Evolutionary conservation across 768 basidiomycete genomes (phyloP).

Genomic region (Termitomyces sp.): DNA sequence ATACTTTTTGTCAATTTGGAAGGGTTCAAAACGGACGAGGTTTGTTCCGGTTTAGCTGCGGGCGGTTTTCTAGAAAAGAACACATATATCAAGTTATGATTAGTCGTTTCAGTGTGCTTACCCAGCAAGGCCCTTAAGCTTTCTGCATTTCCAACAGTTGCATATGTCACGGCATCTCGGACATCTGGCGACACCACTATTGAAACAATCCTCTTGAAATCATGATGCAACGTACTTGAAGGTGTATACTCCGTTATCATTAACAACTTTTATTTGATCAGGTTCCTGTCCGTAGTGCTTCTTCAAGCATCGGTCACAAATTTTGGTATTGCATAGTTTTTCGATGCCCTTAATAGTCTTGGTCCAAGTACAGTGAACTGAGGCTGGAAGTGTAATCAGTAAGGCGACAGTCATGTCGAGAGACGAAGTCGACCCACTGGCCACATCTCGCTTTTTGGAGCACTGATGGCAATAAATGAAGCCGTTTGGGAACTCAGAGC

Average conservation of each 20-base stretch:
- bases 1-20: not conserved
- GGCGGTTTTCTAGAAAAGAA: not conserved
- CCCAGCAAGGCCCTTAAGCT: conserved; percentile 59
- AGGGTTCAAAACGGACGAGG: not conserved
- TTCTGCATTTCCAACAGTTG: conserved; percentile 63
- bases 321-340: conserved; percentile 50
- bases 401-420: conserved; percentile 1
- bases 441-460: conserved; percentile 49
- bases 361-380: conserved; percentile 29
- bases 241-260: conserved; percentile 26
- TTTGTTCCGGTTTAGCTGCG: not conserved
- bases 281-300: conserved; percentile 59
- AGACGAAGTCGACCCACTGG: conserved; percentile 29
- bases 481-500: conserved; percentile 31
- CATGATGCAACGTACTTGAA: conserved; percentile 42
- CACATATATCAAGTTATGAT: not conserved
- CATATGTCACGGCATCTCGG: conserved; percentile 63
- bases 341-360: conserved; percentile 14
- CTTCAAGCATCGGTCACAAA: conserved; percentile 61
- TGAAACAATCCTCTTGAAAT: not conserved
- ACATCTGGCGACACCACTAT: conserved; percentile 38
- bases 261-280: conserved; percentile 30
- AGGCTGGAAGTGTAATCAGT: conserved; percentile 6
- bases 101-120: conserved; percentile 19
- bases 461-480: conserved; percentile 70